Evolutionary conservation across 768 basidiomycete genomes (phyloP), one percentile per base, ranked within the genome.

Genomic region (Cyathus striatus): DNA sequence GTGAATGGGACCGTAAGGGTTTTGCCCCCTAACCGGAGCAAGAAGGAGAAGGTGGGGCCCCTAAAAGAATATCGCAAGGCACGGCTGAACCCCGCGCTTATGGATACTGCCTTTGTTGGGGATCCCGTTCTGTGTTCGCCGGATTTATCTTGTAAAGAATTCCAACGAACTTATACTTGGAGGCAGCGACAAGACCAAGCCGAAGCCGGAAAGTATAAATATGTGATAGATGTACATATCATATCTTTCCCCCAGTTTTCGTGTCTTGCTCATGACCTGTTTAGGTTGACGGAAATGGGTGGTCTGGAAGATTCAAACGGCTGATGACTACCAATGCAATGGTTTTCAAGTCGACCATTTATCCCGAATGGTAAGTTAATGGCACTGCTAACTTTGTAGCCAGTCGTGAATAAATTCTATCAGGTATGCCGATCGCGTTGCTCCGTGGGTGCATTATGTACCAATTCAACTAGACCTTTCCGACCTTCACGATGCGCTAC

Each of bases 361-460:
- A 81, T 53, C 83, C 83, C 0, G 86, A 86, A 61, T 87, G 86
- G 86, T 80, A 53, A 10, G 63, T 49, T 22, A 3, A 3, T 38
- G 4, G 27, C 38, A 20, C 12, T 41, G 18, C 40, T 6, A 14
- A 39, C 41, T 35, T 21, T 14, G 27, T 32, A 23, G 20, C 6
- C 27, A 13, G 30, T 38, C 23, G 25, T 44, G 23, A 38, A 12
- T 10, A 16, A 22, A 43, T 42, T 23, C n/a, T 49, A 6, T 12
- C 48, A 79, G 78, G 79, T 82, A 64, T 46, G 64, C 60, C 12
- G 76, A 80, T 43, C 72, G 79, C 9, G 64, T 81, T 35, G 70
- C 65, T 23, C 81, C 84, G 0, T 86, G 84, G 83, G 66, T 86
- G 7, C 86, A 87, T 57, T 89, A 87, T 54, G 70, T 88, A 1